Conservation (phyloP, 768 basidiomycete species). For the Kwoniella pini region DNA sequence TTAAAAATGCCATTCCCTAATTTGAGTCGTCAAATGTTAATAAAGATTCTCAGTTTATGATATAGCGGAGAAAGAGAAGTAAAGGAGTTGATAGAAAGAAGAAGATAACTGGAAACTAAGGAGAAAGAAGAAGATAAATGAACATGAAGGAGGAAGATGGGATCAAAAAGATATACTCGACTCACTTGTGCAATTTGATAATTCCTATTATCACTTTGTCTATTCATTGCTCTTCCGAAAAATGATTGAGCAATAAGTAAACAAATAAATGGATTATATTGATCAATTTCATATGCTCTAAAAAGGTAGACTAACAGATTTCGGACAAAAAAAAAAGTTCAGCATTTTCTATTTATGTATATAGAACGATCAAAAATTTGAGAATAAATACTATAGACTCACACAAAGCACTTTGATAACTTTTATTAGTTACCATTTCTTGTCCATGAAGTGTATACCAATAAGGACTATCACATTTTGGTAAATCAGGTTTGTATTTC, state of each 20-base stretch:
- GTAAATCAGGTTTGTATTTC: constrained; percentile 25
- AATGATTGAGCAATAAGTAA: constrained; percentile 80
- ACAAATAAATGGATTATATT: constrained; percentile 80
- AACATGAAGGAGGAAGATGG: too few relatives aligned
- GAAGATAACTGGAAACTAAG: too few relatives aligned
- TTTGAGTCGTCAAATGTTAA: background rate
- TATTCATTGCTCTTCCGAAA: constrained; percentile 84
- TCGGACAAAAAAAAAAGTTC: background rate
- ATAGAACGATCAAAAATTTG: too few relatives aligned
- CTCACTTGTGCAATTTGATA: constrained; percentile 76
- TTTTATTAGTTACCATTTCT: constrained; percentile 77
- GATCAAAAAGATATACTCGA: background rate
- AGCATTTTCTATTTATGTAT: too few relatives aligned
- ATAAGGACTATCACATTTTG: constrained; percentile 29
- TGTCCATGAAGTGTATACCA: constrained; percentile 73
- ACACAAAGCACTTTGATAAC: constrained; percentile 91
- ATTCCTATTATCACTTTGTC: constrained; percentile 91
- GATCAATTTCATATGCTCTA: constrained; percentile 81
- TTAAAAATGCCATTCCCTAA: constrained; percentile 80
- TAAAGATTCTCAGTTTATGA: background rate
- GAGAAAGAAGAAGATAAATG: too few relatives aligned
- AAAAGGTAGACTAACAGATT: constrained; percentile 72
- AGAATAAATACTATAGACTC: constrained; percentile 48
- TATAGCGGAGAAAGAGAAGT: too few relatives aligned
- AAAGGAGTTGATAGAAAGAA: too few relatives aligned